Evolutionary conservation across 768 basidiomycete species (phyloP), one percentile per base, ranked within the genome.

Genomic region (Hebeloma cylindrosporum): DNA sequence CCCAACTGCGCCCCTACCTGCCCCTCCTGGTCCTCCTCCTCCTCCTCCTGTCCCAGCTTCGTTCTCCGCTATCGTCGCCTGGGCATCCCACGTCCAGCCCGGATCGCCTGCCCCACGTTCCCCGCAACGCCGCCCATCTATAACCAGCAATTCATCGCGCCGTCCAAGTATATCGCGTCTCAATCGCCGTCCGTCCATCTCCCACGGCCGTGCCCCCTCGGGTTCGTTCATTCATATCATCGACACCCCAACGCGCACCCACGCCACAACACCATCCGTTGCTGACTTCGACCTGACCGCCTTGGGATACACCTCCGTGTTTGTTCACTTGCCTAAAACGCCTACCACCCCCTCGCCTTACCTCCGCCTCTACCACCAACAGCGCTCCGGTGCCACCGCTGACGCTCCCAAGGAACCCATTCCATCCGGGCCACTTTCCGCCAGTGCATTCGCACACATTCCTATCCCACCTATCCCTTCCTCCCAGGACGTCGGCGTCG

Each of bases 81-180:
- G 86, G 86, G 82, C 78, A 4, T 65, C 78, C 14, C 71, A 67
- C 50, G 82, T 88, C 43, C 79, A 83, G 45, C 86, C 85, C 4
- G 85, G 85, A 5, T 81, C 85, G 11, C 85, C 85, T 3, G 70
- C 70, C 3, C 66, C 75, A 2, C 54, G 57, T 22, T 73, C 72
- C 4, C 69, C 68, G 14, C 63, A 65, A 31, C 67, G 68, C 21
- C 58, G 72, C 5, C 57, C 59, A 5, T 50, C 48, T 8, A 25
- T 45, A 17, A 59, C 47, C 51, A 26, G 47, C 56, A 54, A 38
- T 23, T 47, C 48, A 18, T 34, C 38, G 9, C 57, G 60, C 25
- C 58, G 61, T 13, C 53, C 66, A 26, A 65, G 69, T 53, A 61
- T 75, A 45, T 56, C 67, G n/a, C 72, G 72, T 47, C 43, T 47